These are phyloP conservation scores for Aspergillus unguis DNA, from an alignment of 2,329 filamentous ascomycete species.

Conservation along the genomic window DNA sequence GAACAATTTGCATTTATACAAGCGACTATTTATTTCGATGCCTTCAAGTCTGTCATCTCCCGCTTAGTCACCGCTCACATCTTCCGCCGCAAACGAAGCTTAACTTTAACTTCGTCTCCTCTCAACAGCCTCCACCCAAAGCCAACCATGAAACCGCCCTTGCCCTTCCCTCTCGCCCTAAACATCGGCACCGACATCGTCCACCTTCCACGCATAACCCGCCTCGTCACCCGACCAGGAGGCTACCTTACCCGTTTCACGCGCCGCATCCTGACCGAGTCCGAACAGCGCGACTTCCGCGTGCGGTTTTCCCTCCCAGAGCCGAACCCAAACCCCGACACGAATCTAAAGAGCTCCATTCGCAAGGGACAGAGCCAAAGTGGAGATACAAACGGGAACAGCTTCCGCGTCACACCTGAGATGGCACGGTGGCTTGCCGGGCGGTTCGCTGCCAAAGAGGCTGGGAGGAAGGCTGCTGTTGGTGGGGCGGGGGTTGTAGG, in stretches of 20 bases:
- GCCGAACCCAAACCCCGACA: background rate
- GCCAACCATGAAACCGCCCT: constrained; percentile 42
- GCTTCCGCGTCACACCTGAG: constrained; percentile 21
- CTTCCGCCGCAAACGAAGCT: background rate
- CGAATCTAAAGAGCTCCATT: background rate
- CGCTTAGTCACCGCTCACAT: constrained; percentile 9
- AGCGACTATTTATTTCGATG: no score
- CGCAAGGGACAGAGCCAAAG: no score
- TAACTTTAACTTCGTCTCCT: background rate
- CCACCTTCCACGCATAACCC: constrained; percentile 61
- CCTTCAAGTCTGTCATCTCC: background rate
- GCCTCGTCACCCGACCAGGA: constrained; percentile 50
- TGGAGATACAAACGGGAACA: background rate
- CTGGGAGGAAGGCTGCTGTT: constrained; percentile 66
- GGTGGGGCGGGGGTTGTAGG: constrained; percentile 53
- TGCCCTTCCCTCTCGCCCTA: constrained; percentile 58
- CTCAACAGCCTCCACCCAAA: background rate
- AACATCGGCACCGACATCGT: constrained; percentile 78
- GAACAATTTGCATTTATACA: no score
- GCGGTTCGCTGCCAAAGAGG: constrained; percentile 72
- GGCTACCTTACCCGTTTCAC: constrained; percentile 40
- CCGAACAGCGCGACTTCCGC: constrained; percentile 39
- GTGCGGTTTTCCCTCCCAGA: constrained; percentile 27
- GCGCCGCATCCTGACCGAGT: constrained; percentile 39
- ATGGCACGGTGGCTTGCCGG: constrained; percentile 45